A percentile compares a stretch with the other conserved stretches of the same genome.
Conservation (phyloP, 148 eudicot species). For the Euryodendron excelsum region DNA sequence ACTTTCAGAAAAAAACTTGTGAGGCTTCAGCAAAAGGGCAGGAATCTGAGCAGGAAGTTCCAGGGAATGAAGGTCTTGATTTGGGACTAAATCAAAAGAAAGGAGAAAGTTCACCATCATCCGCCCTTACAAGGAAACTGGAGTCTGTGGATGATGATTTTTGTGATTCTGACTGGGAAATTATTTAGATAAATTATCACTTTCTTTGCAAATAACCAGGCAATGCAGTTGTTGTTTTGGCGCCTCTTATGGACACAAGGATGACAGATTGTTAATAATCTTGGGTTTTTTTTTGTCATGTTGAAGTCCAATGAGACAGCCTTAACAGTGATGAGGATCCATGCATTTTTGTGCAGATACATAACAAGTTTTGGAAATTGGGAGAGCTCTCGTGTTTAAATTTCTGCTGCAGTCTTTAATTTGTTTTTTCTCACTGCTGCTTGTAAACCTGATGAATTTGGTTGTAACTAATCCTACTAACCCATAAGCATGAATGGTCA, state of each 20-base stretch:
- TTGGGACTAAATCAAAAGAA: background rate
- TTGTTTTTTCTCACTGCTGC: too few relatives aligned
- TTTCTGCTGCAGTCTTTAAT: too few relatives aligned
- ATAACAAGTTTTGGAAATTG: background rate
- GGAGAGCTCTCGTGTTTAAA: too few relatives aligned
- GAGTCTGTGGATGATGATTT: background rate
- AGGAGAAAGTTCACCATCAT: background rate
- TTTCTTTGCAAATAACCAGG: background rate
- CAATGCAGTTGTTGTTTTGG: background rate
- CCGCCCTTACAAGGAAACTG: background rate
- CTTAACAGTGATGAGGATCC: background rate
- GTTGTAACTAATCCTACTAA: too few relatives aligned
- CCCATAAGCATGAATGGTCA: too few relatives aligned
- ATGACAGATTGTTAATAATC: background rate
- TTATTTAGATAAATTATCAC: constrained; percentile 2
- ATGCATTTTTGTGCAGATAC: background rate
- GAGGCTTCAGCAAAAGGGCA: background rate
- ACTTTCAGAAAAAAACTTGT: constrained; percentile 5
- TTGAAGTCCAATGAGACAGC: background rate
- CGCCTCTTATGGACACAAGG: background rate
- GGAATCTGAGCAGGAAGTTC: background rate
- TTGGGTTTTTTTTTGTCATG: too few relatives aligned
- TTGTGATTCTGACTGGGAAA: constrained; percentile 18
- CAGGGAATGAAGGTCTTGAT: background rate
- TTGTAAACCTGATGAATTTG: too few relatives aligned